Percentiles rank a stretch among this genome's conserved stretches.
Conservation (phyloP, 1,139 yeast species). For the Candida labiduridarum region DNA sequence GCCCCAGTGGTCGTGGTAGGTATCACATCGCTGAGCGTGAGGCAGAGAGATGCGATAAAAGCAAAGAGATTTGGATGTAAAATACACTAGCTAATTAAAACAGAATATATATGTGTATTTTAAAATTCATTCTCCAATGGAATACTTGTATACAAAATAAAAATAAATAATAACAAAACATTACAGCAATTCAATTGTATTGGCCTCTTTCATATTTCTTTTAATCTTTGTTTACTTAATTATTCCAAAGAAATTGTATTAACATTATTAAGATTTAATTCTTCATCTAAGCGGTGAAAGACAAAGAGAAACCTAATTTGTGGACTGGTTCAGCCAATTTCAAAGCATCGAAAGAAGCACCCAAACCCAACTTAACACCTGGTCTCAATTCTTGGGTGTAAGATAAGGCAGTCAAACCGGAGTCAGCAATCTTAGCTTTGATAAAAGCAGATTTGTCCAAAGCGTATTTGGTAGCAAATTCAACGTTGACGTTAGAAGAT, state of each 20-base stretch:
- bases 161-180: conserved; percentile 2
- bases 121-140: not conserved
- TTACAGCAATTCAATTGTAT: not conserved
- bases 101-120: conserved; percentile 1
- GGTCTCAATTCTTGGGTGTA: conserved; percentile 96
- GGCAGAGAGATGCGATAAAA: too few species aligned
- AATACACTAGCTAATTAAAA: not conserved
- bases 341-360: conserved; percentile 95
- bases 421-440: conserved; percentile 96
- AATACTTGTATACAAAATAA: not conserved
- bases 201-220: not conserved
- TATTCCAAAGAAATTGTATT: not conserved
- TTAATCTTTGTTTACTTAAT: conserved; percentile 3
- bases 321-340: conserved; percentile 97
- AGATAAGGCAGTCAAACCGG: conserved; percentile 92
- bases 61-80: too few species aligned
- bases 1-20: too few species aligned
- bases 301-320: conserved; percentile 93
- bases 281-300: conserved; percentile 73
- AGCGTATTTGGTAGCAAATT: conserved; percentile 94
- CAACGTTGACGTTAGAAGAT: conserved; percentile 74
- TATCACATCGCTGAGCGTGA: too few species aligned
- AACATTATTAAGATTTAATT: not conserved
- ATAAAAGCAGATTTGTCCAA: conserved; percentile 86
- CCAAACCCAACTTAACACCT: conserved; percentile 96